Evolutionary conservation across 2,329 filamentous ascomycete genomes (phyloP).

Genomic region (Drechmeria coniospora): DNA sequence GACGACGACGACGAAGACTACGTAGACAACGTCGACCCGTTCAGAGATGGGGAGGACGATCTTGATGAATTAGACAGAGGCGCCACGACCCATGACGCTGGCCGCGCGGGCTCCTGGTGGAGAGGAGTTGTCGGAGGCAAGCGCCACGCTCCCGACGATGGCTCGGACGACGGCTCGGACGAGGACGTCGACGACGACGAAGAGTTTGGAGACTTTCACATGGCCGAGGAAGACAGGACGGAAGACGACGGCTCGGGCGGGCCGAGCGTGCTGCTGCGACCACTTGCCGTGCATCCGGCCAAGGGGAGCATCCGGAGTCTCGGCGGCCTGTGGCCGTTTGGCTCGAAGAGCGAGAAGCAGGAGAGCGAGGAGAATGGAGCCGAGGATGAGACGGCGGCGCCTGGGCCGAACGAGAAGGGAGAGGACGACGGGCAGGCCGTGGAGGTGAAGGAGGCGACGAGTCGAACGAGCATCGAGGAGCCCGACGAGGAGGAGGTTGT

Average conservation of each 20-base stretch:
- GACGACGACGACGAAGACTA: conserved; percentile 24
- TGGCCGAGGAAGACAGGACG: conserved; percentile 38
- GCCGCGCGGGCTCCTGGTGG: conserved; percentile 35
- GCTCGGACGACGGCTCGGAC: conserved; percentile 28
- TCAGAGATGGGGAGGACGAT: conserved; percentile 38
- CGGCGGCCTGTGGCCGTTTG: conserved; percentile 43
- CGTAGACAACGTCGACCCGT: conserved; percentile 23
- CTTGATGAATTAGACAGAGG: conserved; percentile 37
- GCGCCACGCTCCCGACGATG: conserved; percentile 27
- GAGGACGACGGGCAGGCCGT: conserved; percentile 29
- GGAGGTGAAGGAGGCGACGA: conserved; percentile 36
- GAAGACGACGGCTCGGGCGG: conserved; percentile 12
- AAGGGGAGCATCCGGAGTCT: conserved; percentile 25
- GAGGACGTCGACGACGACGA: conserved; percentile 44
- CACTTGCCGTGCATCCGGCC: conserved; percentile 36
- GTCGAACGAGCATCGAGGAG: conserved; percentile 43
- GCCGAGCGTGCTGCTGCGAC: conserved; percentile 35
- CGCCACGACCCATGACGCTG: conserved; percentile 19
- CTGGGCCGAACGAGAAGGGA: conserved; percentile 2
- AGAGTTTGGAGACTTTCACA: conserved; percentile 54
- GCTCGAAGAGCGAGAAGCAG: conserved; percentile 20
- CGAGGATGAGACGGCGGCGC: conserved; percentile 5
- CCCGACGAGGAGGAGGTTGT: conserved; percentile 38
- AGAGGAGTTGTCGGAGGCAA: conserved; percentile 21
- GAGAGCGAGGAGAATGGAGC: conserved; percentile 13